A percentile compares a stretch with the other conserved stretches of the same genome.
Conservation (phyloP, 225 moss, liverwort and hornwort species). For the Lunularia cruciata region DNA sequence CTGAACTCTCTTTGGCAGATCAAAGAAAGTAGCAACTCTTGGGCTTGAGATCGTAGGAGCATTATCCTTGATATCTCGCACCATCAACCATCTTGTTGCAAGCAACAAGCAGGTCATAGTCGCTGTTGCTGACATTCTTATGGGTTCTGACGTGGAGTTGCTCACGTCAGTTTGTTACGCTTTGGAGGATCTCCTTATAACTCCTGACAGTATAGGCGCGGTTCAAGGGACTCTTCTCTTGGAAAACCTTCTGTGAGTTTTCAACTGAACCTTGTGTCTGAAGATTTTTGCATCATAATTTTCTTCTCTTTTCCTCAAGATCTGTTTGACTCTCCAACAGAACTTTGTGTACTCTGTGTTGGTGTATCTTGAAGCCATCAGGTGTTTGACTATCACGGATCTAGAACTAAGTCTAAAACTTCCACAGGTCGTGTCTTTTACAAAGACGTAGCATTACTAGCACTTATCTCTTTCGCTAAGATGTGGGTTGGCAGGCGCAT, state of each 20-base stretch:
- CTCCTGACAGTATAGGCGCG: conserved; percentile 45
- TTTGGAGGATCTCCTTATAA: conserved; percentile 58
- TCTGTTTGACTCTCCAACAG: neutral
- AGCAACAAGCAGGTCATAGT: conserved; percentile 38
- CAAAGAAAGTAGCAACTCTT: conserved; percentile 33
- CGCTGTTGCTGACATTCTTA: conserved; percentile 47
- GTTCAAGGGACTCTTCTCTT: conserved; percentile 43
- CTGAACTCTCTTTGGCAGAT: conserved; percentile 36
- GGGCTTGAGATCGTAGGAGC: conserved; percentile 55
- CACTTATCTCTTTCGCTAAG: neutral
- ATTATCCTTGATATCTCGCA: conserved; percentile 57
- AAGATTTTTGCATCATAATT: neutral
- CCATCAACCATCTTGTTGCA: conserved; percentile 46
- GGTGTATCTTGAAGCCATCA: neutral
- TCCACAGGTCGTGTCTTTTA: neutral
- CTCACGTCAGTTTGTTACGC: conserved; percentile 44
- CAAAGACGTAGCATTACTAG: neutral
- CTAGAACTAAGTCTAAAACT: too few relatives aligned
- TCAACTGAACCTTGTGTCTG: neutral
- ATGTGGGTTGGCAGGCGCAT: conserved; percentile 46
- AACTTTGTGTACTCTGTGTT: neutral
- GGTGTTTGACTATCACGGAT: too few relatives aligned
- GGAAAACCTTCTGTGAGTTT: conserved; percentile 64
- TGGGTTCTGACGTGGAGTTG: conserved; percentile 34
- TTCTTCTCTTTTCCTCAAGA: neutral